phyloP scores from a whole-genome alignment of 495 filamentous ascomycete genomes.

The Annulohypoxylon moriforme region DNA sequence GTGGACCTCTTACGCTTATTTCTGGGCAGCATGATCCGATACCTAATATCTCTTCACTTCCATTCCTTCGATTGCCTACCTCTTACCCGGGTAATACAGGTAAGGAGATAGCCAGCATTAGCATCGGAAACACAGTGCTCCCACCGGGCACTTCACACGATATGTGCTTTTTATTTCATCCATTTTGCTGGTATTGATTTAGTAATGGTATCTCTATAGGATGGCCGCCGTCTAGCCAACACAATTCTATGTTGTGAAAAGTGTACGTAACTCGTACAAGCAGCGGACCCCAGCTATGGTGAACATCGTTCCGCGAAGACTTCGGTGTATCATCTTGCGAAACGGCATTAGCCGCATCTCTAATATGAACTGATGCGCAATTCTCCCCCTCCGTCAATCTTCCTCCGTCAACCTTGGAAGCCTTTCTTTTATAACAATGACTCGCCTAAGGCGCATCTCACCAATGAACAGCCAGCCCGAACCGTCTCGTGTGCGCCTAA shows the following conservation, averaged over 20 bases:
- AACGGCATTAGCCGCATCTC: not conserved
- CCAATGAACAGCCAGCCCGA: conserved; percentile 86
- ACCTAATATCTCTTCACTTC: not conserved
- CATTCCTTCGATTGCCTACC: not conserved
- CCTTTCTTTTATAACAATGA: conserved; percentile 80
- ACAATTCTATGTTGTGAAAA: not conserved
- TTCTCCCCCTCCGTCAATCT: not conserved
- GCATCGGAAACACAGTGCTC: not conserved
- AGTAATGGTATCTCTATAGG: not conserved
- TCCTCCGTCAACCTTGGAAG: no score
- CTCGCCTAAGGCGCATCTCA: conserved; percentile 92
- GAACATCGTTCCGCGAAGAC: not conserved
- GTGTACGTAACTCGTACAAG: not conserved
- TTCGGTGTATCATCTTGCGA: not conserved
- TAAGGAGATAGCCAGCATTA: no score
- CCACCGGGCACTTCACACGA: not conserved
- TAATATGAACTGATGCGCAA: not conserved
- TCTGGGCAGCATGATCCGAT: not conserved
- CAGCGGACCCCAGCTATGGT: not conserved
- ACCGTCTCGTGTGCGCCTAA: conserved; percentile 88
- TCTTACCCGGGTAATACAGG: no score
- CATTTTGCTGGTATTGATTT: not conserved
- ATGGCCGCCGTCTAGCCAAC: conserved; percentile 1
- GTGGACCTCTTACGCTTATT: conserved; percentile 9
- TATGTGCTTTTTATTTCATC: not conserved